phyloP scores from a whole-genome alignment of 805 yeast species.

The Kuraishia ogatae region DNA sequence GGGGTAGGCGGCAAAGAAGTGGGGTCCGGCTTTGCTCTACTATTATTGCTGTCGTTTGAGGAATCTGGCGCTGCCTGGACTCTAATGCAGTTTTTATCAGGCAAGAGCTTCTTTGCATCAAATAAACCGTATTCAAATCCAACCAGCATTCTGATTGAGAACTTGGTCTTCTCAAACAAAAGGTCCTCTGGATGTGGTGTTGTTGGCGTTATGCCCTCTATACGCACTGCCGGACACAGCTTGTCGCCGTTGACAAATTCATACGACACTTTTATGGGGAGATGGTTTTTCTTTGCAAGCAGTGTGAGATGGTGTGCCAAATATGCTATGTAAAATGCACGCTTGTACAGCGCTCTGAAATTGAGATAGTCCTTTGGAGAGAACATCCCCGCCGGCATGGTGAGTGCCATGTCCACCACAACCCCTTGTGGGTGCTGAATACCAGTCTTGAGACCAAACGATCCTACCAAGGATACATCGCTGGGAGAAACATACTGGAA shows the following conservation, averaged over 20 bases:
- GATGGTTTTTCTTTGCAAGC: constrained; percentile 41
- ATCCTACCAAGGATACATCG: constrained; percentile 74
- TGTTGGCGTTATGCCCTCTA: constrained; percentile 46
- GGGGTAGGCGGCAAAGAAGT: constrained; percentile 67
- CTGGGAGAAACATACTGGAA: constrained; percentile 65
- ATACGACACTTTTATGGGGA: constrained; percentile 56
- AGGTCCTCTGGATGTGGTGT: constrained; percentile 37
- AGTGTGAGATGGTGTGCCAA: constrained; percentile 57
- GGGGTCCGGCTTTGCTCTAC: constrained; percentile 17
- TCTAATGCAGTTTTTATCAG: constrained; percentile 77
- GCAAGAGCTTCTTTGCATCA: constrained; percentile 66
- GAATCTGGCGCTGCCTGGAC: constrained; percentile 35
- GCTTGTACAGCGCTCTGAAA: constrained; percentile 82
- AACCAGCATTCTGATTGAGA: constrained; percentile 61
- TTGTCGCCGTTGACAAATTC: constrained; percentile 68
- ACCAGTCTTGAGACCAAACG: constrained; percentile 82
- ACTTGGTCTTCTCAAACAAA: constrained; percentile 54
- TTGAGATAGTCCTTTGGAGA: constrained; percentile 86
- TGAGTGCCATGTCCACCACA: constrained; percentile 69
- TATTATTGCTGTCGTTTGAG: constrained; percentile 5
- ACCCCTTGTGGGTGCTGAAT: constrained; percentile 53
- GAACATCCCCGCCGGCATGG: constrained; percentile 71
- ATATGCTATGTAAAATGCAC: constrained; percentile 80
- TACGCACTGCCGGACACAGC: constrained; percentile 62
- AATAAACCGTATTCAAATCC: constrained; percentile 68